Evolutionary conservation across 805 yeast species (phyloP), one percentile per base, ranked within the genome.

Genomic region (Suhomyces tanzawaensis): DNA sequence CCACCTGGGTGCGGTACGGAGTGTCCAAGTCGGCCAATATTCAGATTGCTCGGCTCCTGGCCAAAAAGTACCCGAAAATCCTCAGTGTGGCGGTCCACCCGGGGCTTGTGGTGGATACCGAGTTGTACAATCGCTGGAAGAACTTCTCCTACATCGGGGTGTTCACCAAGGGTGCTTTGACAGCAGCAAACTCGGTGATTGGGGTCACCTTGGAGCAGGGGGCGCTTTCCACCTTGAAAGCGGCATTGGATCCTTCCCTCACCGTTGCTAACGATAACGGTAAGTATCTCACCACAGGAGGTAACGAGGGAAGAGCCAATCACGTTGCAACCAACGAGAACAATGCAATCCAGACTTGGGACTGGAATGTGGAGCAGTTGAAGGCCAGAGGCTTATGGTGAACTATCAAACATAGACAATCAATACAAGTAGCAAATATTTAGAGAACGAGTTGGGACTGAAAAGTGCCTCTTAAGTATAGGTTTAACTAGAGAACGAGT

Each of bases 61-160:
- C 61, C 12, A 35, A 44, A 19, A 42, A 47, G 18, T 42, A 58
- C 39, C 69, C 69, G 4, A 47, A 57, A n/a, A 58, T 66, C 8
- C 44, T 64, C 19, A 48, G 54, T 4, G 40, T 62, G n/a, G 44
- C 72, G 0, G 60, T 63, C 2, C 73, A 68, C 36, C 72, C 73
- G 1, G 73, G 73, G 1, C 47, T 64, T 3, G 51, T 67, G 33
- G 40, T 62, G 13, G 59, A 53, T 5, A 64, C 72, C 2, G 61
- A 47, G 21, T 52, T 67, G 18, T 66, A 59, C 45, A 51, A 52
- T 35, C 43, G 55, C 40, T 58, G 62, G 63, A 55, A 47, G 31
- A 46, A 39, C 14, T 29, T 57, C 34, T 57, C 60, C 3, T 34
- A 50, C 8, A 9, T 61, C 5, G 66, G 64, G 8, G 40, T 40